A percentile compares a stretch with the other conserved stretches of the same genome.
Conservation (phyloP, 805 yeast genomes). For the Candida arabinofermentans region DNA sequence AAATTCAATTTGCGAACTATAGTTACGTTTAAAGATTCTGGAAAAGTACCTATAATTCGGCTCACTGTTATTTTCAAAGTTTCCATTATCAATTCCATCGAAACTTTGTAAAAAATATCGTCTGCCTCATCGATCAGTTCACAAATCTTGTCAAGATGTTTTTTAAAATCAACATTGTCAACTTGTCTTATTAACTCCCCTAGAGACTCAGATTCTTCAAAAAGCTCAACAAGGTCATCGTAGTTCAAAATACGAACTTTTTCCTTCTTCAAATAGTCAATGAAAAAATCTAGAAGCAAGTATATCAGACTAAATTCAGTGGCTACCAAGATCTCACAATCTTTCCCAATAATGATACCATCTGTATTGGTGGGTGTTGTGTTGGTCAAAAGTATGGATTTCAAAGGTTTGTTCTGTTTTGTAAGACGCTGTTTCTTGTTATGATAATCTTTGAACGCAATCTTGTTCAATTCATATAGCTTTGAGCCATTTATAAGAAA, state of each 20-base stretch:
- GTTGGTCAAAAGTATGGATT: slow-evolving; percentile 34
- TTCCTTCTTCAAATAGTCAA: slow-evolving; percentile 23
- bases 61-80: slow-evolving; percentile 38
- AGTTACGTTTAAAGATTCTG: slow-evolving; percentile 24
- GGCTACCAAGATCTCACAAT: slow-evolving; percentile 37
- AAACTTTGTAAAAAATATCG: slow-evolving; percentile 42
- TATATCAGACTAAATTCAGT: slow-evolving; percentile 39
- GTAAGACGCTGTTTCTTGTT: slow-evolving; percentile 26
- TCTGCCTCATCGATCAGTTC: slow-evolving; percentile 41
- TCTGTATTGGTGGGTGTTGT: slow-evolving; percentile 15
- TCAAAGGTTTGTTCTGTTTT: slow-evolving; percentile 33
- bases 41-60: slow-evolving; percentile 35
- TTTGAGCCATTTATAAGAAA: slow-evolving; percentile 15
- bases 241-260: slow-evolving; percentile 32
- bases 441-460: slow-evolving; percentile 35
- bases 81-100: slow-evolving; percentile 33
- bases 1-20: slow-evolving; percentile 15
- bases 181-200: slow-evolving; percentile 15
- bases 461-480: slow-evolving; percentile 38
- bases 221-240: slow-evolving; percentile 39
- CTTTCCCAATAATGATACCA: slow-evolving; percentile 38
- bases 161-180: slow-evolving; percentile 20
- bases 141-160: slow-evolving; percentile 31
- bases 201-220: slow-evolving; percentile 23
- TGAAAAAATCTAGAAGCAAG: slow-evolving; percentile 36